These are phyloP conservation scores for Magnolia officinalis DNA, from an alignment of 164 flowering plant species.

Conservation along the genomic window DNA sequence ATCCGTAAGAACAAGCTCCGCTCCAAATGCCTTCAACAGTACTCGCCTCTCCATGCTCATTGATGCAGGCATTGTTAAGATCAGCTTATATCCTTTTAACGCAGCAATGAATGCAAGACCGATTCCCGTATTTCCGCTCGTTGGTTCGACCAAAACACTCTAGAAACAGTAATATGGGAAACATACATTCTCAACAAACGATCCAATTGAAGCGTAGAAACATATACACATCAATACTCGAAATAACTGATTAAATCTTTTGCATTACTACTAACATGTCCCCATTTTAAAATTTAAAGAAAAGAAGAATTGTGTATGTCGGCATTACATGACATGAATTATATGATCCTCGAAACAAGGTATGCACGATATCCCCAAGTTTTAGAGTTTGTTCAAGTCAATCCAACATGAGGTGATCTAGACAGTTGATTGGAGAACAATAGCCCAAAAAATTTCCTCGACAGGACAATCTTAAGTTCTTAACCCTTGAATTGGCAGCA, in stretches of 20 bases:
- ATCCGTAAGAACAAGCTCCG: slow-evolving; percentile 77
- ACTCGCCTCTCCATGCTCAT: slow-evolving; percentile 92
- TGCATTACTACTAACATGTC: neutral
- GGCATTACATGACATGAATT: neutral
- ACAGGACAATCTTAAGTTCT: neutral
- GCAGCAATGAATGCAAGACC: slow-evolving; percentile 95
- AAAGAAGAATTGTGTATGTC: neutral
- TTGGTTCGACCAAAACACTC: slow-evolving; percentile 85
- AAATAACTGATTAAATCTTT: neutral
- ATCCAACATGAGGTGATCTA: neutral
- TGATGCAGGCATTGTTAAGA: slow-evolving; percentile 90
- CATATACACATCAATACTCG: neutral
- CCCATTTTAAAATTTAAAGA: neutral
- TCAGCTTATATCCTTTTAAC: slow-evolving; percentile 75
- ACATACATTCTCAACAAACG: neutral
- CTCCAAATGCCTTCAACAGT: slow-evolving; percentile 84
- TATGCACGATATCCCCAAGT: neutral
- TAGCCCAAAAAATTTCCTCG: neutral
- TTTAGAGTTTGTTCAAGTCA: too few relatives aligned
- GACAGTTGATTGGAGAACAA: neutral
- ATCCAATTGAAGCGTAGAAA: neutral
- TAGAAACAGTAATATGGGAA: slow-evolving; percentile 8
- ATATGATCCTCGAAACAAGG: neutral
- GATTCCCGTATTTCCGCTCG: slow-evolving; percentile 93
- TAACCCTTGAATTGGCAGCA: neutral